Percentiles rank a stretch among this genome's conserved stretches.
Conservation (phyloP, 352 stramenopile species). For the Saprolegnia parasitica region DNA sequence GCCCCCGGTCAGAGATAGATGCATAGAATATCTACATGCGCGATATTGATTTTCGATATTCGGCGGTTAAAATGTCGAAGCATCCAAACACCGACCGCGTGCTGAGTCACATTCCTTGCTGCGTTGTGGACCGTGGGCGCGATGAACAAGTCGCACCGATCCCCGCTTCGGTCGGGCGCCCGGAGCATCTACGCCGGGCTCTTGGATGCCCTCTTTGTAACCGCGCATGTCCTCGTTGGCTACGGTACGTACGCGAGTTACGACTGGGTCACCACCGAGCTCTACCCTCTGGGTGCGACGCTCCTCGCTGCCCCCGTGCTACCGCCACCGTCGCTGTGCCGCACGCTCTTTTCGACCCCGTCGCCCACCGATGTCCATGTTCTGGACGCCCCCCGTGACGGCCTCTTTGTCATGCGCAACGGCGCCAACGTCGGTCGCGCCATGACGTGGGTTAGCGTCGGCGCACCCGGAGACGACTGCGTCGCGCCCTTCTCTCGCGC, state of each 20-base stretch:
- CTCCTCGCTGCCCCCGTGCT: conserved; percentile 2
- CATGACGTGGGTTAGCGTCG: conserved; percentile 1
- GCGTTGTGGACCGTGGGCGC: conserved; percentile 5
- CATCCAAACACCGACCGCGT: too few relatives aligned
- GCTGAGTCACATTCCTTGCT: too few relatives aligned
- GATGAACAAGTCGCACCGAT: neutral
- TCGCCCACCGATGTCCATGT: neutral
- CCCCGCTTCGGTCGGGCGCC: neutral
- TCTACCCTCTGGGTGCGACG: conserved; percentile 17
- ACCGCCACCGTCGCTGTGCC: neutral
- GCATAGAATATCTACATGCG: too few relatives aligned
- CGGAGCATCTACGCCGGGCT: neutral
- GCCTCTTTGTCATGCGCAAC: conserved; percentile 27
- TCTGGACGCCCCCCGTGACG: conserved; percentile 1
- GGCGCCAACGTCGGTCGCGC: conserved; percentile 18
- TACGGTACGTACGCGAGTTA: conserved; percentile 13
- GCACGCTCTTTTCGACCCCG: too few relatives aligned
- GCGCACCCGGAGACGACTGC: neutral
- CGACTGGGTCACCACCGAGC: neutral
- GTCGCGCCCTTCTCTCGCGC: neutral
- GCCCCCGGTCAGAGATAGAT: too few relatives aligned
- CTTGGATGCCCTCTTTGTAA: neutral
- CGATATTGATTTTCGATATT: too few relatives aligned
- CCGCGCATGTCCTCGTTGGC: neutral
- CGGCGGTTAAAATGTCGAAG: too few relatives aligned